phyloP scores from a whole-genome alignment of 2,329 filamentous ascomycete genomes.

The Phyllosticta capitalensis region DNA sequence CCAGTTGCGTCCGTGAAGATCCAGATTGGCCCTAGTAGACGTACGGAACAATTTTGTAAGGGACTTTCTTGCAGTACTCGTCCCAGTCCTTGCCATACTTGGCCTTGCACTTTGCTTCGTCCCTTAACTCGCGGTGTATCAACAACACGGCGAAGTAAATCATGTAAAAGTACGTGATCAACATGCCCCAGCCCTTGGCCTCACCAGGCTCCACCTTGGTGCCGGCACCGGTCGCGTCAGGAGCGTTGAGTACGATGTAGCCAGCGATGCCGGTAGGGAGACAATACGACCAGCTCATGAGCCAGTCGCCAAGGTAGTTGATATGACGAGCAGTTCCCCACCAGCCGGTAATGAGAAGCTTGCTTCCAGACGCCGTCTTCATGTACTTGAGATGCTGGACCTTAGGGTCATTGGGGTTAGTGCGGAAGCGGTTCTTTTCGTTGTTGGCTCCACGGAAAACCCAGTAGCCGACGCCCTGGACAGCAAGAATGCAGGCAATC shows the following conservation, averaged over 20 bases:
- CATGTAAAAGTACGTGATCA: slow-evolving; percentile 91
- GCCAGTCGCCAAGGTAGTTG: slow-evolving; percentile 94
- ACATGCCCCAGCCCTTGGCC: slow-evolving; percentile 71
- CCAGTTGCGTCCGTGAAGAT: not conserved
- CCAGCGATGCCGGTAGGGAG: slow-evolving; percentile 79
- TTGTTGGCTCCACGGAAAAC: slow-evolving; percentile 93
- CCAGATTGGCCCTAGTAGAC: slow-evolving; percentile 52
- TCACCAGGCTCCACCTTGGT: slow-evolving; percentile 61
- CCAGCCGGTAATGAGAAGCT: slow-evolving; percentile 78
- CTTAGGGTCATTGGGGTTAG: slow-evolving; percentile 68
- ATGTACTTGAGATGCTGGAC: slow-evolving; percentile 78
- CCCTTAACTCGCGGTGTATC: slow-evolving; percentile 74
- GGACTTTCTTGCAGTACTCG: slow-evolving; percentile 73
- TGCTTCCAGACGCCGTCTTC: slow-evolving; percentile 71
- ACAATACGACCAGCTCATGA: slow-evolving; percentile 85
- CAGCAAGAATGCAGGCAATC: slow-evolving; percentile 52
- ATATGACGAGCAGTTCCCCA: slow-evolving; percentile 89
- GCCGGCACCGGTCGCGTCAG: slow-evolving; percentile 31
- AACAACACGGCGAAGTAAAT: slow-evolving; percentile 83
- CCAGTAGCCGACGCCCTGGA: slow-evolving; percentile 67
- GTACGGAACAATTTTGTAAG: slow-evolving; percentile 72
- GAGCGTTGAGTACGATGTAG: slow-evolving; percentile 53
- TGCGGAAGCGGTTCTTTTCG: slow-evolving; percentile 92
- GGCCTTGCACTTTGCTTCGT: slow-evolving; percentile 80
- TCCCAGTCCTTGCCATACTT: slow-evolving; percentile 95